phyloP scores from a whole-genome alignment of 805 yeast genomes.

The Kodamaea sagamina region DNA sequence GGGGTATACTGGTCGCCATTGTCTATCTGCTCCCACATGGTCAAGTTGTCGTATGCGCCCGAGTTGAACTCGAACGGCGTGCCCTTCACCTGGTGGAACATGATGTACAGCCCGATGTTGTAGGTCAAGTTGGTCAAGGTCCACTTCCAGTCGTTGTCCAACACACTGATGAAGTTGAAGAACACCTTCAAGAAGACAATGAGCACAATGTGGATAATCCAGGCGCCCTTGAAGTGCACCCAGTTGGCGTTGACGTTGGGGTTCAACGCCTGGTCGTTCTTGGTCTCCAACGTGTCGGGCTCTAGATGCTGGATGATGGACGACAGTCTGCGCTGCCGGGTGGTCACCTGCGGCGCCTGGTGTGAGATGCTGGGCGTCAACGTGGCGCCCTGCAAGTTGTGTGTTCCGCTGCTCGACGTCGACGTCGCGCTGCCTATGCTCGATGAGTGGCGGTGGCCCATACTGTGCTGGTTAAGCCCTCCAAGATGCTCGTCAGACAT shows the following conservation, averaged over 20 bases:
- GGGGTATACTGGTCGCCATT: constrained; percentile 98
- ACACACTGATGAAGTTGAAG: constrained; percentile 78
- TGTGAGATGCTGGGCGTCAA: constrained; percentile 28
- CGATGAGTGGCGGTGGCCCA: constrained; percentile 15
- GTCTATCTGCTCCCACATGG: constrained; percentile 98
- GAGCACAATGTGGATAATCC: constrained; percentile 89
- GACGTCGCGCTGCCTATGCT: constrained; percentile 17
- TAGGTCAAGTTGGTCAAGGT: constrained; percentile 89
- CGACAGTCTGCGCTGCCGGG: constrained; percentile 71
- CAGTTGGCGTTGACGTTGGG: constrained; percentile 93
- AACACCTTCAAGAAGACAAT: constrained; percentile 72
- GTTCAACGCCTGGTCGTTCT: constrained; percentile 83
- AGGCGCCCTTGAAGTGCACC: constrained; percentile 96
- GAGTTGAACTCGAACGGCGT: constrained; percentile 96
- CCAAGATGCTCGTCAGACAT: constrained; percentile 5
- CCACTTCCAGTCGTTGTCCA: constrained; percentile 86
- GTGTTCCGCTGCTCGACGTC: constrained; percentile 2
- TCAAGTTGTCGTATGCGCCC: constrained; percentile 93
- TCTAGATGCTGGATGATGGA: constrained; percentile 87
- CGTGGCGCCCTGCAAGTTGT: constrained; percentile 2
- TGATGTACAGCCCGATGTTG: constrained; percentile 86
- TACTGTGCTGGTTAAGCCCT: constrained; percentile 2
- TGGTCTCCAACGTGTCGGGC: constrained; percentile 89
- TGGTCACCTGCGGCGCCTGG: constrained; percentile 17
- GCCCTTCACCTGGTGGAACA: constrained; percentile 96